A percentile compares a stretch with the other conserved stretches of the same genome.
Evolutionary conservation across 164 flowering plant genomes (phyloP).

Genomic region (Macadamia integrifolia): DNA sequence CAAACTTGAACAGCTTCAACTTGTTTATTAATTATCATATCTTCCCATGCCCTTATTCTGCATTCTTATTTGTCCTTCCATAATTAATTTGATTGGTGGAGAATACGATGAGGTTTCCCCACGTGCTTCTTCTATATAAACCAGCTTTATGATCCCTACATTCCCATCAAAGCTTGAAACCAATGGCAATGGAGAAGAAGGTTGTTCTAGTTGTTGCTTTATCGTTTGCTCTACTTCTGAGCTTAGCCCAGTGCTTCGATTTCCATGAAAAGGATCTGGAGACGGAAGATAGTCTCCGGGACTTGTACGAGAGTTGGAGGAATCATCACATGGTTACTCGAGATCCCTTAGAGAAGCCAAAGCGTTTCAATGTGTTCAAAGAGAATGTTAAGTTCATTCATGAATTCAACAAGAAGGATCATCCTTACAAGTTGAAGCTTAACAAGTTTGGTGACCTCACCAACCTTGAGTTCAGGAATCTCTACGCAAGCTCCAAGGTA

Average conservation of each 20-base stretch:
- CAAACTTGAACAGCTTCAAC: too few species aligned
- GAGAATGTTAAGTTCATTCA: too few species aligned
- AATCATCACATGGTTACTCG: slow-evolving; percentile 47
- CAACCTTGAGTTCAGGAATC: slow-evolving; percentile 45
- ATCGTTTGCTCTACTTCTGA: slow-evolving; percentile 26
- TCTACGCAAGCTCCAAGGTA: slow-evolving; percentile 48
- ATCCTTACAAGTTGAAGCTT: slow-evolving; percentile 27
- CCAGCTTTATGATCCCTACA: background rate
- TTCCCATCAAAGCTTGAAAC: background rate
- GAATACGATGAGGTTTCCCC: background rate
- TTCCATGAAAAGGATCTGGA: slow-evolving; percentile 48
- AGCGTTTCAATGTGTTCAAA: slow-evolving; percentile 13
- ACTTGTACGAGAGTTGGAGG: slow-evolving; percentile 63
- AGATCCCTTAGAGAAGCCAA: slow-evolving; percentile 45
- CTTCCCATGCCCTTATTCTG: too few species aligned
- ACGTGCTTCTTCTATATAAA: background rate
- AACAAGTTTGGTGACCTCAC: slow-evolving; percentile 73
- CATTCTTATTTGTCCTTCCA: too few species aligned
- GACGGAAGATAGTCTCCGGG: slow-evolving; percentile 49
- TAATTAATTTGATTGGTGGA: too few species aligned
- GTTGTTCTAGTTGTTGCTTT: slow-evolving; percentile 13
- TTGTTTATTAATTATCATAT: too few species aligned
- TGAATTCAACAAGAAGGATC: too few species aligned
- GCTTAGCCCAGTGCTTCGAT: slow-evolving; percentile 31
- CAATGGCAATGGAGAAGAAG: slow-evolving; percentile 14